These are phyloP conservation scores for Wickerhamiella australiensis DNA, from an alignment of 805 yeast genomes.

Conservation along the genomic window DNA sequence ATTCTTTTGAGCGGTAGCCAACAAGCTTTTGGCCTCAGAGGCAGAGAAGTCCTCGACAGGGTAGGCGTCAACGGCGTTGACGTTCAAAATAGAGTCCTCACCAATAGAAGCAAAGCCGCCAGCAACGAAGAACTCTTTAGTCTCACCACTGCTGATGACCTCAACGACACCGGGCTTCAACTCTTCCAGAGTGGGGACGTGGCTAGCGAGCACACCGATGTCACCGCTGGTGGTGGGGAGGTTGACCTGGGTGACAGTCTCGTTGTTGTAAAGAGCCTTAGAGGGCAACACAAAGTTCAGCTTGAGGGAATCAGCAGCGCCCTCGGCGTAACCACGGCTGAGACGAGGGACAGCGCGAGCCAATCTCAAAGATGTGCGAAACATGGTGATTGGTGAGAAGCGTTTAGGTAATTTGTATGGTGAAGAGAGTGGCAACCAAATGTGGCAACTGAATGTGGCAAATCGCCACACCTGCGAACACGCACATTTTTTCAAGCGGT, in stretches of 20 bases:
- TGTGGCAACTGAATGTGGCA: not conserved
- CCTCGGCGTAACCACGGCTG: conserved; percentile 67
- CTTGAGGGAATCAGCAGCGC: conserved; percentile 65
- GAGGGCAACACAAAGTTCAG: conserved; percentile 88
- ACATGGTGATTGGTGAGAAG: conserved; percentile 13
- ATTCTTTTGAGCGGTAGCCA: conserved; percentile 91
- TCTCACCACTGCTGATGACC: conserved; percentile 65
- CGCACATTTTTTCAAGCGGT: too few relatives aligned
- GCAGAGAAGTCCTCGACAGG: conserved; percentile 77
- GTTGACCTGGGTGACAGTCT: conserved; percentile 60
- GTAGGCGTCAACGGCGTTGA: conserved; percentile 92
- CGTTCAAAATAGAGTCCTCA: conserved; percentile 81
- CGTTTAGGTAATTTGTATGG: not conserved
- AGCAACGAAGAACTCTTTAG: conserved; percentile 74
- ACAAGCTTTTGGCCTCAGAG: conserved; percentile 60
- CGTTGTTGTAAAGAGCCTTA: conserved; percentile 19
- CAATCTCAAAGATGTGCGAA: conserved; percentile 21
- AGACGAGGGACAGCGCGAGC: conserved; percentile 21
- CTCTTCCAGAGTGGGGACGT: conserved; percentile 95
- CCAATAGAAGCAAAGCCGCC: conserved; percentile 96
- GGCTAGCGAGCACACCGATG: conserved; percentile 93
- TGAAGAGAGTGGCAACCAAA: not conserved
- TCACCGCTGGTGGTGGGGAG: conserved; percentile 93
- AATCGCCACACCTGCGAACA: not conserved
- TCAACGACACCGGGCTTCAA: conserved; percentile 92